Evolutionary conservation across 2,329 filamentous ascomycete genomes (phyloP).

Genomic region (Botrytis squamosa): DNA sequence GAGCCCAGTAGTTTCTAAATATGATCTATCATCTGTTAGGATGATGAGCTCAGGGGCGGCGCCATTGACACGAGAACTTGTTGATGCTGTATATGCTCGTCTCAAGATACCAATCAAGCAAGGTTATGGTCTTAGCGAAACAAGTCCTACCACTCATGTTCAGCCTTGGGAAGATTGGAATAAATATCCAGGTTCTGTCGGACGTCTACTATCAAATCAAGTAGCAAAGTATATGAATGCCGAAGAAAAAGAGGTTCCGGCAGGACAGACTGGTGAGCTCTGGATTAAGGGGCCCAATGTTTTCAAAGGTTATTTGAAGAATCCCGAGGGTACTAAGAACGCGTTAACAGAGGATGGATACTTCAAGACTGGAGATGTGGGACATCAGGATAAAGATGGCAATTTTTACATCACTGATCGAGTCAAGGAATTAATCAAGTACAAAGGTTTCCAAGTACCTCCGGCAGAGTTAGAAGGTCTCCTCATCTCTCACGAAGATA

Average conservation of each 20-base stretch:
- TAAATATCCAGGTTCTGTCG: constrained; percentile 73
- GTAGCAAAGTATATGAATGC: constrained; percentile 76
- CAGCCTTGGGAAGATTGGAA: constrained; percentile 76
- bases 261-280: constrained; percentile 65
- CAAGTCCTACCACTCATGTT: constrained; percentile 73
- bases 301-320: constrained; percentile 57
- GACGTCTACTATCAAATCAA: constrained; percentile 74
- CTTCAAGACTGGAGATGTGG: constrained; percentile 80
- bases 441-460: constrained; percentile 69
- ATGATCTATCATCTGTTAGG: constrained; percentile 74
- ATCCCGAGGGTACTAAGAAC: constrained; percentile 64
- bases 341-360: constrained; percentile 73
- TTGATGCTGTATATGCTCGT: constrained; percentile 70
- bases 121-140: constrained; percentile 88
- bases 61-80: constrained; percentile 77
- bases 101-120: constrained; percentile 83
- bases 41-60: constrained; percentile 89
- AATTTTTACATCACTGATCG: constrained; percentile 90
- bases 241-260: constrained; percentile 58
- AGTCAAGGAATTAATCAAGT: constrained; percentile 66
- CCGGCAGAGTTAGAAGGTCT: constrained; percentile 62
- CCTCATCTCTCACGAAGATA: constrained; percentile 45
- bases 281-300: constrained; percentile 65
- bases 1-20: constrained; percentile 72
- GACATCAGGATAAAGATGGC: constrained; percentile 69